Evolutionary conservation across 2,329 filamentous ascomycete genomes (phyloP), one percentile per base, ranked within the genome.

Genomic region (Diaporthe sp.): DNA sequence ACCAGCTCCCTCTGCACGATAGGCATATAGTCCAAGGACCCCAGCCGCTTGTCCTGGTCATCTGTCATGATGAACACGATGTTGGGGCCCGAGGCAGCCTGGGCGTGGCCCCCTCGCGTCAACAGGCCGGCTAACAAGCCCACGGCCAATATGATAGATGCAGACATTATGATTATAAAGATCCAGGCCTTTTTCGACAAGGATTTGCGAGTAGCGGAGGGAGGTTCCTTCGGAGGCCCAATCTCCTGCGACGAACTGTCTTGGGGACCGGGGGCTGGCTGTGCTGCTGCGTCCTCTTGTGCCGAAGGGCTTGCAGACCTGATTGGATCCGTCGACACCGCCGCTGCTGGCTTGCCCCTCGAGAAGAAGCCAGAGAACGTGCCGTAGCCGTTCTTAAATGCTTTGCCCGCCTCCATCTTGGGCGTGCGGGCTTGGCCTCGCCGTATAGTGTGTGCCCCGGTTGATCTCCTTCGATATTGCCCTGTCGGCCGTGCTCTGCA

Each of bases 1-100:
- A 76, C 70, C 4, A 81, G 50, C 27, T 79, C 74, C 15, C 56
- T 61, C n/a, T 81, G 76, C 4, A 80, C 72, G 13, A 70, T 6
- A 4, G 65, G 56, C 76, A 75, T 74, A 15, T 76, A 77, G 22
- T 76, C 74, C 8, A 75, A 70, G 0, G 78, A 79, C 17, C 69
- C 75, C 12, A 79, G 69, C 17, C 75, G 76, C 12, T 71, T 63
- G 58, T 79, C 78, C 42, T 79, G 78, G 59, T 79, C 78, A 19
- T 78, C 77, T 13, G 76, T 78, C 69, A 79, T 74, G 17, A 79
- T 78, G 32, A 79, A 77, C 13, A 78, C 75, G 32, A 79, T 77
- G 44, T 79, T 79, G 19, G 80, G 80, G 30, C 42, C 63, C 5
- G 70, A 58, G 32, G 55, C 65, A 30, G 32, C 35, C n/a, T 71